A percentile compares a stretch with the other conserved stretches of the same genome.
Evolutionary conservation across 176 grass and related monocot species (phyloP).

Genomic region (Canna indica): DNA sequence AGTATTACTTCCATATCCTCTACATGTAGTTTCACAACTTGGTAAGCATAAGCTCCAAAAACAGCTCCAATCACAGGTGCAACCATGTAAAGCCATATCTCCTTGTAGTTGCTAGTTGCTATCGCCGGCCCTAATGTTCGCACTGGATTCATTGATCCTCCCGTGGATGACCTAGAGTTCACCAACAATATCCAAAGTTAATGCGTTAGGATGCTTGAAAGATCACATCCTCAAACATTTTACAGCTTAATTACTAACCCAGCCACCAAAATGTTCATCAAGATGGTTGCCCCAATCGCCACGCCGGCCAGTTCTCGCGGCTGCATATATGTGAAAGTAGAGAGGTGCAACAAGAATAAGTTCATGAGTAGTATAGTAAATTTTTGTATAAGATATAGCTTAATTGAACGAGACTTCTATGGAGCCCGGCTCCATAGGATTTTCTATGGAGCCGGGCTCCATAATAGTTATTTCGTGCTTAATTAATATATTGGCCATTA

Average conservation of each 20-base stretch:
- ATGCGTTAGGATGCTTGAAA: not conserved
- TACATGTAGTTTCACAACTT: conserved; percentile 20
- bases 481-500: conserved; percentile 13
- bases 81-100: conserved; percentile 37
- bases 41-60: conserved; percentile 26
- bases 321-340: too few relatives aligned
- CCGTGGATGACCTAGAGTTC: conserved; percentile 29
- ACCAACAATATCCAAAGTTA: not conserved
- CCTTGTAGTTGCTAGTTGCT: conserved; percentile 20
- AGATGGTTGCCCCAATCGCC: conserved; percentile 10
- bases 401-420: not conserved
- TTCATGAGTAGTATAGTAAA: too few relatives aligned
- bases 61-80: conserved; percentile 22
- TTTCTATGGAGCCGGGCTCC: not conserved
- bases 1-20: too few relatives aligned
- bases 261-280: conserved; percentile 7
- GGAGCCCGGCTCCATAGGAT: too few relatives aligned
- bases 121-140: conserved; percentile 31
- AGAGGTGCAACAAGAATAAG: too few relatives aligned
- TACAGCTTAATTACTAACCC: conserved; percentile 13
- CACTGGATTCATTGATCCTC: conserved; percentile 42
- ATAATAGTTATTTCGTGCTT: not conserved
- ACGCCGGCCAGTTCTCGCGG: conserved; percentile 10
- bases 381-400: not conserved
- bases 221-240: not conserved